Conservation (phyloP, 139 green algal genomes). For the Chlamydomonas schloesseri region DNA sequence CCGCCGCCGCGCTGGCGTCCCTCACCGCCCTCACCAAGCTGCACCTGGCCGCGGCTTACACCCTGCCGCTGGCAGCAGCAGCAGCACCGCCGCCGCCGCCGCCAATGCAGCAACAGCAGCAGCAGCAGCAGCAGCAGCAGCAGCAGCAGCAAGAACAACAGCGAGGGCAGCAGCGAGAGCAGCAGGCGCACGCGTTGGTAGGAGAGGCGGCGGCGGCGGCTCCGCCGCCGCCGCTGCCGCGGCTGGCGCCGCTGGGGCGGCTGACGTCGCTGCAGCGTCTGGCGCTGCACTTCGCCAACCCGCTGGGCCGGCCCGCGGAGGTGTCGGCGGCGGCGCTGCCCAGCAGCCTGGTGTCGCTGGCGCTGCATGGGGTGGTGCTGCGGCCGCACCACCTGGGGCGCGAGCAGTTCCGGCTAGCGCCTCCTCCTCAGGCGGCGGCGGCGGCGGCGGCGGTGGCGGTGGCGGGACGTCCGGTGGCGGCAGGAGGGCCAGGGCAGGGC, state of each 20-base stretch:
- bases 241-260: neutral
- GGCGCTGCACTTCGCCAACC: slow-evolving; percentile 26
- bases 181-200: too few relatives aligned
- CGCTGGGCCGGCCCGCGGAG: neutral
- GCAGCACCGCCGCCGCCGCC: neutral
- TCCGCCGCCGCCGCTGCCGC: neutral
- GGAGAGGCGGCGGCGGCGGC: too few relatives aligned
- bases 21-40: slow-evolving; percentile 18
- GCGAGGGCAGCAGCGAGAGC: too few relatives aligned
- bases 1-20: neutral
- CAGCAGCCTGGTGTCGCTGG: slow-evolving; percentile 5
- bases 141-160: too few relatives aligned
- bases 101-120: neutral
- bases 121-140: too few relatives aligned
- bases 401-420: too few relatives aligned
- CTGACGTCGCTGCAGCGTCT: slow-evolving; percentile 1
- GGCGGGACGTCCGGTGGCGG: too few relatives aligned
- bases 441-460: neutral
- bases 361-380: slow-evolving; percentile 13
- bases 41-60: slow-evolving; percentile 17
- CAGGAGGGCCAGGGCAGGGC: too few relatives aligned
- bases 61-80: neutral
- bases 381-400: neutral
- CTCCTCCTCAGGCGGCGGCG: neutral
- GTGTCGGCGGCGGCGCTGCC: neutral